Conservation (phyloP, 2,329 filamentous ascomycete species). For the Apiospora aurea region DNA sequence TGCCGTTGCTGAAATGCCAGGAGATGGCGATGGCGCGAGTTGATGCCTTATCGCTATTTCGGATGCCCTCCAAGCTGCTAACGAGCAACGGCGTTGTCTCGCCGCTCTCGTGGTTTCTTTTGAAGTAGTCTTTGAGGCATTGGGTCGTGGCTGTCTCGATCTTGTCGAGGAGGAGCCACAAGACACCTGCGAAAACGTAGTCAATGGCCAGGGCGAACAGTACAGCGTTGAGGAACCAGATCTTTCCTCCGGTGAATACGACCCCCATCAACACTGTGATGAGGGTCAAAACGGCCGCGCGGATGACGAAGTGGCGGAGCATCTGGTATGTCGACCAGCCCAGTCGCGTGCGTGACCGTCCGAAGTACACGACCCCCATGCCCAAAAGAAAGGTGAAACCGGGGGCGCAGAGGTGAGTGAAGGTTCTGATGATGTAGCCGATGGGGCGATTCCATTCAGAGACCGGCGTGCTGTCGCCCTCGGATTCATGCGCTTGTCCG, state of each 20-base stretch:
- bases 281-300: constrained; percentile 46
- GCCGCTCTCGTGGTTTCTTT: constrained; percentile 29
- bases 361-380: constrained; percentile 53
- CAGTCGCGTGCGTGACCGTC: constrained; percentile 48
- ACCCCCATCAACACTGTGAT: constrained; percentile 44
- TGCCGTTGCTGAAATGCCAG: constrained; percentile 50
- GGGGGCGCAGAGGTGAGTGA: constrained; percentile 54
- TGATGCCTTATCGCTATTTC: constrained; percentile 27
- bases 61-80: neutral
- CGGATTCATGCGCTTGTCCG: constrained; percentile 46
- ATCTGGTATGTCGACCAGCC: constrained; percentile 48
- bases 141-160: constrained; percentile 45
- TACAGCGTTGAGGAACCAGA: constrained; percentile 53
- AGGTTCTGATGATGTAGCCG: constrained; percentile 48
- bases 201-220: constrained; percentile 54
- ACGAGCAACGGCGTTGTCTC: constrained; percentile 29
- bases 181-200: constrained; percentile 51
- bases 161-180: constrained; percentile 48
- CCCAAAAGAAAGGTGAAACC: constrained; percentile 56
- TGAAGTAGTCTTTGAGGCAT: constrained; percentile 31
- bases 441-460: constrained; percentile 46
- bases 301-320: constrained; percentile 47
- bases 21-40: constrained; percentile 40
- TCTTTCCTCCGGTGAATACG: constrained; percentile 40
- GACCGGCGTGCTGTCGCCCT: constrained; percentile 46